phyloP scores from a whole-genome alignment of 805 yeast genomes.

The Kluyveromyces siamensis region DNA sequence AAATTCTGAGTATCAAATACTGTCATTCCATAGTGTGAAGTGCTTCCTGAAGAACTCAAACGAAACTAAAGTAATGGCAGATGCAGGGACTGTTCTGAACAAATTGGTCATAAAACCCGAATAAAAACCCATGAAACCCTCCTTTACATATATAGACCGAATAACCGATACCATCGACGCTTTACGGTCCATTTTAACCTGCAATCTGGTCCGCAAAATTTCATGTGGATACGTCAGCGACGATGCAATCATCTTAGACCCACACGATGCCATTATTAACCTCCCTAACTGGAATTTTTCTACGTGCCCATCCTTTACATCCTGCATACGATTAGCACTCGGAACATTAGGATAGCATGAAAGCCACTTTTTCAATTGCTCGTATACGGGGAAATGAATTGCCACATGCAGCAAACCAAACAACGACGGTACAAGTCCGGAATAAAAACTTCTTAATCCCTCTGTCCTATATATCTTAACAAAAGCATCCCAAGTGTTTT shows the following conservation, averaged over 20 bases:
- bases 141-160: constrained; percentile 34
- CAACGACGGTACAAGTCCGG: constrained; percentile 84
- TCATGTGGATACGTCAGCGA: constrained; percentile 92
- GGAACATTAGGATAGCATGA: constrained; percentile 15
- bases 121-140: constrained; percentile 78
- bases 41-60: constrained; percentile 71
- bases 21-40: constrained; percentile 23
- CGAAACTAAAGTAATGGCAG: constrained; percentile 90
- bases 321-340: constrained; percentile 7
- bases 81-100: constrained; percentile 86
- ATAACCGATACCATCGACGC: constrained; percentile 9
- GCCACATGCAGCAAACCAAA: constrained; percentile 92
- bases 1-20: neutral
- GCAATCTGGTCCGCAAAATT: constrained; percentile 85
- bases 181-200: constrained; percentile 35
- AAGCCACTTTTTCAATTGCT: constrained; percentile 56
- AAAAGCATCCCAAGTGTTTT: constrained; percentile 79
- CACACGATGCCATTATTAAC: constrained; percentile 57
- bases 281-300: constrained; percentile 29
- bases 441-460: constrained; percentile 73
- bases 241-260: constrained; percentile 84
- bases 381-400: constrained; percentile 91
- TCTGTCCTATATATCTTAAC: constrained; percentile 67
- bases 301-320: constrained; percentile 8
- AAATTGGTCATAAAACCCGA: constrained; percentile 83